Evolutionary conservation across 2,329 filamentous ascomycete genomes (phyloP), one percentile per base, ranked within the genome.

Genomic region (Cytospora chrysosperma): DNA sequence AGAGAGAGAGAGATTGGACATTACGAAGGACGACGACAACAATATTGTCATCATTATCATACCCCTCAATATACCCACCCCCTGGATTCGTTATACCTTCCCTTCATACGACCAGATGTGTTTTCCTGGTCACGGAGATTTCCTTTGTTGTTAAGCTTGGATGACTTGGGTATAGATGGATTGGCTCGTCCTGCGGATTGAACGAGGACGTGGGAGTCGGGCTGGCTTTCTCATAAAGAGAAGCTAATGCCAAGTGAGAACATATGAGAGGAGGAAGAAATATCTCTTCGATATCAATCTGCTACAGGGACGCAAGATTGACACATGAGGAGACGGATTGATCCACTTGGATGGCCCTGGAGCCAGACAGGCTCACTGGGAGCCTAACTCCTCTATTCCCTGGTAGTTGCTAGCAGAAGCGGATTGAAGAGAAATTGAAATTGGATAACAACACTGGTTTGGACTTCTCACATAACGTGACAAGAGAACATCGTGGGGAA

Each of bases 161-260:
- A 17, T 9, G 1, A 17, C 51, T 37, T 47, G 43, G 43, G 9
- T 51, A 55, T 61, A 55, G 37, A 55, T 34, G 51, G 34, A 37
- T 50, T 47, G 5, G n/a, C 43, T 8, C 6, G 28, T 26, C 28
- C 10, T 61, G 19, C 32, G 37, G 51, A 21, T 24, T 13, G 21
- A 26, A 54, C 10, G 47, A 17, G n/a, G 17, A 27, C 49, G 32
- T 27, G 9, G 27, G 27, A n/a, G 21, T 28, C 9, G 5, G 32
- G 37, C 49, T 40, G 53, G 53, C 53, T 37, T 62, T 62, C 55
- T 53, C 61, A 62, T 62, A 21, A 62, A 62, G 61, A 53, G 61
- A 62, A 47, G 47, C 50, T 15, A 51, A 17, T n/a, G 51, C 59
- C 52, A 27, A 49, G 51, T 50, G 27, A 50, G 9, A n/a, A 21